These are phyloP conservation scores for Abrus precatorius DNA, from an alignment of 306 rosid genomes.

Conservation along the genomic window DNA sequence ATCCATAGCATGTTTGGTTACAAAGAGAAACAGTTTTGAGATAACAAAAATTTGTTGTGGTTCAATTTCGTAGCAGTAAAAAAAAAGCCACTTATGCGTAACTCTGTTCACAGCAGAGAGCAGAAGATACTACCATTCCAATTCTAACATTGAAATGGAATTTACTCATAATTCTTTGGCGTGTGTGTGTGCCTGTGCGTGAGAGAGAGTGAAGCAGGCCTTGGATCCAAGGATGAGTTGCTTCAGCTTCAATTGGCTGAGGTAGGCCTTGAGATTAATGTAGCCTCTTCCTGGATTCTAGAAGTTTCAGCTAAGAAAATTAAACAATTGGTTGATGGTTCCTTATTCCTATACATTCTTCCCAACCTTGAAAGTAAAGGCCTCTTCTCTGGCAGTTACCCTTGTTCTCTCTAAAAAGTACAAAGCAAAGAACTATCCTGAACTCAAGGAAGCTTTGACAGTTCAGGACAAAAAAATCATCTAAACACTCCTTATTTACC, in stretches of 20 bases:
- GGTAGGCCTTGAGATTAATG: conserved; percentile 2
- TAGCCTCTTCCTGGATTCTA: not conserved
- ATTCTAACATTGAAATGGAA: not conserved
- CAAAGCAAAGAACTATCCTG: not conserved
- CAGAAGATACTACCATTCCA: too few species aligned
- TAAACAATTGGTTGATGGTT: not conserved
- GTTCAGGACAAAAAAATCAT: not conserved
- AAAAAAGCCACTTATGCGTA: too few species aligned
- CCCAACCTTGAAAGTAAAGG: not conserved
- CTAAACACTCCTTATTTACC: not conserved
- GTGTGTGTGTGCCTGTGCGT: too few species aligned
- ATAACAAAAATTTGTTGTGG: too few species aligned
- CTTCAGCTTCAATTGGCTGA: conserved; percentile 6
- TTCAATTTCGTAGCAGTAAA: too few species aligned
- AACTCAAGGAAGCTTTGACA: not conserved
- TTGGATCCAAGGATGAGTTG: not conserved
- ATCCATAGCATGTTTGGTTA: not conserved
- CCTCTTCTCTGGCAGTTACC: not conserved
- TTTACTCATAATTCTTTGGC: not conserved
- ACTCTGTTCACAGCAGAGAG: too few species aligned
- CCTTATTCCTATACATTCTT: not conserved
- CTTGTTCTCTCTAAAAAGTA: not conserved
- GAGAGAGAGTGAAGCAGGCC: not conserved
- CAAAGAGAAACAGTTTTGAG: too few species aligned
- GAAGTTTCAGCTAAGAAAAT: not conserved